A percentile compares a stretch with the other conserved stretches of the same genome.
Evolutionary conservation across 345 rosid species (phyloP).

Genomic region (Euclidium syriacum): DNA sequence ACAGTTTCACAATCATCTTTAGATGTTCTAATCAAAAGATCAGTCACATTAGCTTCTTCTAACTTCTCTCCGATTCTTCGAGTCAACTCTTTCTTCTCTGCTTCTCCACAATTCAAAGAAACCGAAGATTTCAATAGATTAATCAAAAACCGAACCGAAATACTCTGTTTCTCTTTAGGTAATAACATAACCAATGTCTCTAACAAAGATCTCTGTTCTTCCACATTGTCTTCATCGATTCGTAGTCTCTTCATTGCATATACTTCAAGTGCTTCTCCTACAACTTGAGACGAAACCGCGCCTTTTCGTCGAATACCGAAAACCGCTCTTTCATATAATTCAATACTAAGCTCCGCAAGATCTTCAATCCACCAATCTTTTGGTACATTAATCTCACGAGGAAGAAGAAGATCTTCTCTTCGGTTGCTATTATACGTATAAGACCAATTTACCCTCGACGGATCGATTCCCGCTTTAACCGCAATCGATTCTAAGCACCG

Average conservation of each 20-base stretch:
- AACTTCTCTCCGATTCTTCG: slow-evolving; percentile 53
- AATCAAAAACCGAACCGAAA: slow-evolving; percentile 57
- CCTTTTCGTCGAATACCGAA: slow-evolving; percentile 41
- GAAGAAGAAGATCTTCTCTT: slow-evolving; percentile 43
- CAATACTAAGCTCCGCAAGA: slow-evolving; percentile 54
- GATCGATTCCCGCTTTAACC: slow-evolving; percentile 45
- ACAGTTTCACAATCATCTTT: slow-evolving; percentile 34
- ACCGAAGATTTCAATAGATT: slow-evolving; percentile 45
- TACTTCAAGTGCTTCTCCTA: slow-evolving; percentile 60
- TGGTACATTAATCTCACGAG: slow-evolving; percentile 42
- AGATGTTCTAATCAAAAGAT: slow-evolving; percentile 55
- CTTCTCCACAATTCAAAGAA: slow-evolving; percentile 42
- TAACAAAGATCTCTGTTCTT: slow-evolving; percentile 39
- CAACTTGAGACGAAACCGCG: slow-evolving; percentile 36
- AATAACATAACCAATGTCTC: slow-evolving; percentile 49
- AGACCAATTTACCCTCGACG: slow-evolving; percentile 66
- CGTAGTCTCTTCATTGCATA: slow-evolving; percentile 53
- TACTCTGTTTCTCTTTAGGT: slow-evolving; percentile 51
- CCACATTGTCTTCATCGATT: slow-evolving; percentile 28
- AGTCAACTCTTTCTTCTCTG: slow-evolving; percentile 45
- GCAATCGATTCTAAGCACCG: slow-evolving; percentile 64
- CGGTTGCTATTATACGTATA: slow-evolving; percentile 64
- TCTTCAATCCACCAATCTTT: slow-evolving; percentile 84
- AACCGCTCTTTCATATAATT: slow-evolving; percentile 49
- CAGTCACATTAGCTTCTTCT: slow-evolving; percentile 47